Conservation (phyloP, 2,329 filamentous ascomycete species). For the Ceratocystis diversiconidia region DNA sequence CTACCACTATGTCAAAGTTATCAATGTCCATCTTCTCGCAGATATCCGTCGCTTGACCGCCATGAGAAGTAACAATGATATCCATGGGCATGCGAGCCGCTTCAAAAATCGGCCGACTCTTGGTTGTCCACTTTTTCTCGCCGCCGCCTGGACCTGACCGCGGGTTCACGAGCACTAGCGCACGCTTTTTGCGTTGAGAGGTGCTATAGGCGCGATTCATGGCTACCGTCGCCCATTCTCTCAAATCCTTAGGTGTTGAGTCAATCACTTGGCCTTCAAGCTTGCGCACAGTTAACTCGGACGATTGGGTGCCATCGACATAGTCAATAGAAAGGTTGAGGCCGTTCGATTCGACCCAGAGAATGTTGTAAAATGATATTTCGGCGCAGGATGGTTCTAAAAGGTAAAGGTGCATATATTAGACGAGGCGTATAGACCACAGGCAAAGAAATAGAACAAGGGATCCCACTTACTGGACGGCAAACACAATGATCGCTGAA, state of each 20-base stretch:
- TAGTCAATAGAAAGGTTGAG: slow-evolving; percentile 57
- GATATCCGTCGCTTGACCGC: slow-evolving; percentile 67
- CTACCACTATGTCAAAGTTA: slow-evolving; percentile 69
- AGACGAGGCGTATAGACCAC: not conserved
- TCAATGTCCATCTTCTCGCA: slow-evolving; percentile 62
- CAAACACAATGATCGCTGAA: slow-evolving; percentile 13
- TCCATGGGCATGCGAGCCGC: slow-evolving; percentile 68
- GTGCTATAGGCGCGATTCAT: slow-evolving; percentile 56
- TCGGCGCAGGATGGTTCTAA: slow-evolving; percentile 7
- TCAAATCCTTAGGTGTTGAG: slow-evolving; percentile 32
- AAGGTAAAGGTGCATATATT: not conserved
- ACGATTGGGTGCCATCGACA: slow-evolving; percentile 41
- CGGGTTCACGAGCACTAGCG: slow-evolving; percentile 84
- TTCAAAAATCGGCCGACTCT: slow-evolving; percentile 69
- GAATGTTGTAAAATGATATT: slow-evolving; percentile 48
- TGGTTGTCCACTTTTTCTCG: slow-evolving; percentile 53
- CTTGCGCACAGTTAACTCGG: slow-evolving; percentile 44
- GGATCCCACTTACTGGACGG: slow-evolving; percentile 14
- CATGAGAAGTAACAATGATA: slow-evolving; percentile 53
- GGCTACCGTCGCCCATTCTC: slow-evolving; percentile 49
- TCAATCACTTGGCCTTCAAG: slow-evolving; percentile 38
- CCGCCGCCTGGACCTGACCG: slow-evolving; percentile 73
- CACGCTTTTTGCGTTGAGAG: slow-evolving; percentile 55
- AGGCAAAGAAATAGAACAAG: not conserved
- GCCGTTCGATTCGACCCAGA: slow-evolving; percentile 57